phyloP scores from a whole-genome alignment of 306 rosid species.

The Cicer pinnatifidum region DNA sequence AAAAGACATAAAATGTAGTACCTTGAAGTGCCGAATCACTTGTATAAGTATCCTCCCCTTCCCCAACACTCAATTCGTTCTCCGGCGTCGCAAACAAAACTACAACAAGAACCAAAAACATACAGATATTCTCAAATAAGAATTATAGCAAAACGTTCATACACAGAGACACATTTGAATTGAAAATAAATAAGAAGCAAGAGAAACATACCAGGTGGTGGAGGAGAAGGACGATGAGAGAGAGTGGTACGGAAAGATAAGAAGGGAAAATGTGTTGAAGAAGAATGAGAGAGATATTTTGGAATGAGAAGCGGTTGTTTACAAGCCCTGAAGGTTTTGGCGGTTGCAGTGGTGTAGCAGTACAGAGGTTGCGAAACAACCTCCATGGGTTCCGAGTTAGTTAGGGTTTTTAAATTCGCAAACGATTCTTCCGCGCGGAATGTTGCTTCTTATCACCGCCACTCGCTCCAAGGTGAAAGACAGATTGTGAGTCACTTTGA shows the following conservation, averaged over 20 bases:
- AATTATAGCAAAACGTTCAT: not conserved
- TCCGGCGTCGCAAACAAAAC: conserved; percentile 69
- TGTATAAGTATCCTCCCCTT: conserved; percentile 51
- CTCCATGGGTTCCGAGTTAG: conserved; percentile 49
- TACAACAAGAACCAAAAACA: conserved; percentile 43
- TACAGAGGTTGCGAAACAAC: conserved; percentile 54
- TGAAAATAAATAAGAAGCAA: not conserved
- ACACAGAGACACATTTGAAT: not conserved
- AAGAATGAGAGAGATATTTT: conserved; percentile 12
- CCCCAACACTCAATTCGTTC: conserved; percentile 60
- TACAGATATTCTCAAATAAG: not conserved
- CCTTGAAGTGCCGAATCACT: conserved; percentile 90
- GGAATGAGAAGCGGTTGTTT: conserved; percentile 39
- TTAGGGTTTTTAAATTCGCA: not conserved
- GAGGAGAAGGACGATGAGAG: conserved; percentile 45
- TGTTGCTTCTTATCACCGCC: not conserved
- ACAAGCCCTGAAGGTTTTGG: conserved; percentile 26
- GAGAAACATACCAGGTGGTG: conserved; percentile 49
- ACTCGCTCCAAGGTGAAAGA: not conserved
- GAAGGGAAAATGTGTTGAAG: conserved; percentile 35
- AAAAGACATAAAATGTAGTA: conserved; percentile 20
- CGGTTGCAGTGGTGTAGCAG: conserved; percentile 35
- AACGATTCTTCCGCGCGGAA: not conserved
- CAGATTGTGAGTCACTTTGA: not conserved
- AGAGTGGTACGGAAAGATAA: conserved; percentile 41